phyloP scores from a whole-genome alignment of 371 early-diverging fungal genomes.

The Entomophthora muscae region DNA sequence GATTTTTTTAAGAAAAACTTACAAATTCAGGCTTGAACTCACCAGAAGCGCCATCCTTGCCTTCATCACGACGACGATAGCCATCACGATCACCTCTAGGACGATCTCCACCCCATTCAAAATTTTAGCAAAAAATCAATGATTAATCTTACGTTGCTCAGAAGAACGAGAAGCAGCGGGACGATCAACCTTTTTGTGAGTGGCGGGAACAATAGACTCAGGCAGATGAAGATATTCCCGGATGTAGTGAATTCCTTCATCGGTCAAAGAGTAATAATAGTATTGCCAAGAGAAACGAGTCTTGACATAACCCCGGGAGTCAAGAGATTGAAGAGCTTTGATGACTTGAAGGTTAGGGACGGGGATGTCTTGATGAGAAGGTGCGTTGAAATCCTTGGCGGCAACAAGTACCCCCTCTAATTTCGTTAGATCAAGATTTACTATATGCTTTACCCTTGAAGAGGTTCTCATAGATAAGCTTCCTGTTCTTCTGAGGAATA shows the following conservation, averaged over 20 bases:
- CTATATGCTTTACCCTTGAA: constrained; percentile 48
- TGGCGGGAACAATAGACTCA: constrained; percentile 89
- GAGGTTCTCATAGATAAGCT: constrained; percentile 83
- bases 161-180: constrained; percentile 32
- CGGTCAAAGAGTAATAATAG: constrained; percentile 97
- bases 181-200: constrained; percentile 79
- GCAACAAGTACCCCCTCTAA: constrained; percentile 94
- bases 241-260: constrained; percentile 94
- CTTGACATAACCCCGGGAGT: constrained; percentile 88
- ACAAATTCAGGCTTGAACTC: constrained; percentile 89
- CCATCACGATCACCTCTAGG: constrained; percentile 57
- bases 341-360: constrained; percentile 98
- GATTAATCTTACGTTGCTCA: constrained; percentile 13
- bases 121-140: constrained; percentile 15
- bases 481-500: constrained; percentile 90
- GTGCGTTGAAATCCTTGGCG: constrained; percentile 93
- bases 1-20: neutral
- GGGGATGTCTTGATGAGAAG: constrained; percentile 86
- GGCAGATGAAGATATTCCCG: constrained; percentile 95
- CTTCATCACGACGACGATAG: constrained; percentile 64
- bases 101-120: constrained; percentile 19
- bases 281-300: constrained; percentile 98
- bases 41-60: constrained; percentile 75
- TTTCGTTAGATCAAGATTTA: constrained; percentile 1
- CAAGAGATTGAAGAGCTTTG: constrained; percentile 94